Base-by-base conservation (phyloP, 257 asterid genomes). In the Apocynum venetum region DNA sequence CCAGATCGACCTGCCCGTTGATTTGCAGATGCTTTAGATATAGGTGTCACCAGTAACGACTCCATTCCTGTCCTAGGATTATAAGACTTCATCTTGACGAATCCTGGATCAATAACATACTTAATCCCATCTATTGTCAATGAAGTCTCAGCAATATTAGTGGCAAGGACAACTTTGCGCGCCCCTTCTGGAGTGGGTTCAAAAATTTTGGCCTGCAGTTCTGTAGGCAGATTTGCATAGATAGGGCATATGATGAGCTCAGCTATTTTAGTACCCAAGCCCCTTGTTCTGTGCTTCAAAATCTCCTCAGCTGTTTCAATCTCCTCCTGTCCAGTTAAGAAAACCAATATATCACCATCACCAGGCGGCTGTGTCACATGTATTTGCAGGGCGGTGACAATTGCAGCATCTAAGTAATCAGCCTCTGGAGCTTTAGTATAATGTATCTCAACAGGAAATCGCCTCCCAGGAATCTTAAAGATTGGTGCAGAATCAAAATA, bases 1-100 rank as follows among this genome's bases (percentile, higher is more conserved):
- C 98, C 98, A 76, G 98, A 94, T 78, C 97, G 89, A 81, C 98
- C 97, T 9, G 98, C 97, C 76, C 97, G 91, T 76, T 94, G 98
- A 82, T 92, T 89, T 14, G 98, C 96, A 47, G 98, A 94, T 46
- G 98, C 98, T 89, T 92, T 94, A 8, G 98, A 94, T 77, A 94
- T 85, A 44, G 98, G 97, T 77, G 95, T 85, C 56, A 91, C 80
- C 86, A 91, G 75, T 72, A 94, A 78, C 40, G 97, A 89, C 72
- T 94, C 97, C 98, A 94, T 90, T 75, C 98, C 98, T 2, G 97
- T 89, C 76, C 96, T 85, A 44, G 98, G 98, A 80, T 91, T 92
- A 77, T 94, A 94, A 6, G 97, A 90, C 82, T 92, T 94, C 93
- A 93, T 94, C 84, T 94, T 94, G 72, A 88, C 89, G 81, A 94